Evolutionary conservation across 495 filamentous ascomycete genomes (phyloP).

Genomic region (Saxispiralis lemnorum): DNA sequence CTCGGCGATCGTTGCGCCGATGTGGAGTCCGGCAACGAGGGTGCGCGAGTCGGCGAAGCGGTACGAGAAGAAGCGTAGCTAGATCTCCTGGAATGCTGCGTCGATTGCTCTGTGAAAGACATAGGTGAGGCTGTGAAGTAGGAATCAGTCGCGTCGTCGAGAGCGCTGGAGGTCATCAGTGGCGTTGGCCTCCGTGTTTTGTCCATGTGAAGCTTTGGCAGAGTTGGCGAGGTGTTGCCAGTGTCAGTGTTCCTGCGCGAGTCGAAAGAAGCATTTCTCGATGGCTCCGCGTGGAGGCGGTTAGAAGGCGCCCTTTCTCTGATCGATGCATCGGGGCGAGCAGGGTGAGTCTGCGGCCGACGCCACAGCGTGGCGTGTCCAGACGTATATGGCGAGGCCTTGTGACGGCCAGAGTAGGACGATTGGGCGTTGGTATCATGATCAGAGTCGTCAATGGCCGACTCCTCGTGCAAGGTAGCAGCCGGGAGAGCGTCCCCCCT

Average conservation of each 20-base stretch:
- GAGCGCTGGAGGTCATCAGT: not conserved
- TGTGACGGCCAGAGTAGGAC: not conserved
- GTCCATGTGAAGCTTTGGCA: constrained; percentile 4
- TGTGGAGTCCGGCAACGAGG: too few relatives aligned
- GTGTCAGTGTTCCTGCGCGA: constrained; percentile 13
- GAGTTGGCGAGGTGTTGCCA: not conserved
- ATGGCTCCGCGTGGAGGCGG: not conserved
- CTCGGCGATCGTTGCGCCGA: constrained; percentile 4
- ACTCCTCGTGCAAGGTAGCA: too few relatives aligned
- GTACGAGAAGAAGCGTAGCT: constrained; percentile 10
- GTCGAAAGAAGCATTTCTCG: constrained; percentile 6
- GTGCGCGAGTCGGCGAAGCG: constrained; percentile 3
- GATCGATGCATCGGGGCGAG: too few relatives aligned
- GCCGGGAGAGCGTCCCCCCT: too few relatives aligned
- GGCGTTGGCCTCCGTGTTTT: constrained; percentile 5
- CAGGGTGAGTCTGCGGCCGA: too few relatives aligned
- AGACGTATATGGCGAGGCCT: not conserved
- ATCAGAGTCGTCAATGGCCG: constrained; percentile 9
- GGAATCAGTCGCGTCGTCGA: not conserved
- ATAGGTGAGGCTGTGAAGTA: not conserved
- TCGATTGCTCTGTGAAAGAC: not conserved
- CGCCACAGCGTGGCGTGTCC: too few relatives aligned
- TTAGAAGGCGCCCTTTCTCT: not conserved
- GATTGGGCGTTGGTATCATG: not conserved
- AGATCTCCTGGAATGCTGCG: constrained; percentile 7